Percentiles rank a stretch among this genome's conserved stretches.
phyloP scores from a whole-genome alignment of 2,329 filamentous ascomycete genomes.

The Botrytis paeoniae region DNA sequence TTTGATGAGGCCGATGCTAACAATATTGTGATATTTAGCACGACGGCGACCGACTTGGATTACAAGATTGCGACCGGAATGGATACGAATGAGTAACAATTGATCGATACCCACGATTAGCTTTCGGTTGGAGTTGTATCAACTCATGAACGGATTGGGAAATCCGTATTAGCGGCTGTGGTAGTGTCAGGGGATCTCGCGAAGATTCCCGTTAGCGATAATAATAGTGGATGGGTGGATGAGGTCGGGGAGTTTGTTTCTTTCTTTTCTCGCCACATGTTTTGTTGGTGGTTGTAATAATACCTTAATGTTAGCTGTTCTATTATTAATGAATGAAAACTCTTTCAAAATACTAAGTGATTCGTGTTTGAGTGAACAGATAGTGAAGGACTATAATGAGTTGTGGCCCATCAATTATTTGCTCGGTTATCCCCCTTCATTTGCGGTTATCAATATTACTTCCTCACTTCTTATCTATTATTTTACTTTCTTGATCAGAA shows the following conservation, averaged over 20 bases:
- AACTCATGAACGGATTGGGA: not conserved
- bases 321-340: not conserved
- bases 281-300: not conserved
- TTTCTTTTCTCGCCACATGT: not conserved
- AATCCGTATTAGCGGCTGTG: not conserved
- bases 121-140: not conserved
- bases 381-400: no score
- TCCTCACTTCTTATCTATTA: no score
- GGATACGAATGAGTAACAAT: not conserved
- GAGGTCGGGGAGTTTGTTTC: not conserved
- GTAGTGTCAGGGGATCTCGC: not conserved
- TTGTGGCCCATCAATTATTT: no score
- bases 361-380: not conserved
- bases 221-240: not conserved
- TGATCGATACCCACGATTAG: not conserved
- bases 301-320: not conserved
- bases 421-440: no score
- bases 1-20: not conserved
- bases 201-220: not conserved
- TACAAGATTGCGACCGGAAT: not conserved
- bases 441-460: no score
- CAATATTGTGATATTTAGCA: not conserved
- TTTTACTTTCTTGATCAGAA: not conserved
- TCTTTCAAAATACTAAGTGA: not conserved
- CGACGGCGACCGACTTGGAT: not conserved